Conservation (phyloP, 768 basidiomycete species). For the Suillus alpinus region DNA sequence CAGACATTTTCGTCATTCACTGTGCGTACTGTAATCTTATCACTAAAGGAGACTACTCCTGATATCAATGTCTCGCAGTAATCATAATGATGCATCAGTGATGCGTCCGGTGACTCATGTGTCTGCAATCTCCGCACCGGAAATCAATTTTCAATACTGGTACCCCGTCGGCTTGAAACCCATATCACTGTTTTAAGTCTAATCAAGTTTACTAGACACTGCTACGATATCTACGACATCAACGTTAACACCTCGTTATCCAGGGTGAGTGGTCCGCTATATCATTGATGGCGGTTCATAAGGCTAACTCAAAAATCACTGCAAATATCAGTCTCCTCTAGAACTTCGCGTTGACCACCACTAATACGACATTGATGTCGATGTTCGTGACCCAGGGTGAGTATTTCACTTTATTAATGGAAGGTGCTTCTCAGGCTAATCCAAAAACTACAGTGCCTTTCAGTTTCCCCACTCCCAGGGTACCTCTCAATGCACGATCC, state of each 20-base stretch:
- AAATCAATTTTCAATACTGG: too few relatives aligned
- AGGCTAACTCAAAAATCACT: background rate
- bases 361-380: background rate
- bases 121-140: too few relatives aligned
- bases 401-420: background rate
- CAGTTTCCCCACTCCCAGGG: background rate
- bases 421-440: background rate
- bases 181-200: too few relatives aligned
- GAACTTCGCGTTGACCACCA: background rate
- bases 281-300: background rate
- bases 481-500: background rate
- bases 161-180: too few relatives aligned
- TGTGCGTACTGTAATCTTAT: slow-evolving; percentile 46
- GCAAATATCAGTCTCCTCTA: background rate
- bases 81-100: background rate
- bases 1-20: slow-evolving; percentile 84
- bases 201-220: too few relatives aligned
- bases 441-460: background rate
- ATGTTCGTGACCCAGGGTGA: background rate
- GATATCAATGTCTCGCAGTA: background rate
- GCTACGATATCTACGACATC: too few relatives aligned
- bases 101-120: background rate
- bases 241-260: background rate
- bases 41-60: background rate
- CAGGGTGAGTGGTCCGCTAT: background rate